Base-by-base conservation (phyloP, 2,329 filamentous ascomycete genomes). In the Ascochyta pisi region DNA sequence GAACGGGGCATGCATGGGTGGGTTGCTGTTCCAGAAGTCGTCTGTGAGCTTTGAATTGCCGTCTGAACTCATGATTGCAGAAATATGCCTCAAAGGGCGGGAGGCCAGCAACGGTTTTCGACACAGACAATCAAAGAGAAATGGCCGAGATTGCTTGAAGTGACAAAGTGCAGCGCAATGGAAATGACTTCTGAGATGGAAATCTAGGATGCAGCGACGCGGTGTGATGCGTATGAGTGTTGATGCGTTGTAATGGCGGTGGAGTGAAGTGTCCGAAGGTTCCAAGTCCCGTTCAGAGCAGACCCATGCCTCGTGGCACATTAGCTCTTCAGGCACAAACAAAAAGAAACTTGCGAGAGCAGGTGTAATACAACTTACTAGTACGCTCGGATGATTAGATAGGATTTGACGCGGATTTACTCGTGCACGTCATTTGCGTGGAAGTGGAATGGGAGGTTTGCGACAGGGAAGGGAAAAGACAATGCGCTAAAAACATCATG, bases 251-350 rank as follows among this genome's bases (percentile, higher is more conserved):
- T 58, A 64, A 66, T 57, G 55, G 64, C 57, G 59, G 67, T 65
- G 59, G 64, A 66, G 67, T 68, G 66, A 69, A 67, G 65, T 68
- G 66, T 67, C 62, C 65, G 64, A 71, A 64, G 62, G 61, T 62
- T 61, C 66, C 61, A 73, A 72, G 66, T 71, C 64, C 58, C 54
- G 42, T 58, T 64, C 62, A 67, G 53, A 70, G 58, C 60, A 64
- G 66, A 72, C 70, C 67, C 66, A 70, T 65, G 66, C 63, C 67
- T 72, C 61, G 71, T 71, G 66, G 63, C 68, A 73, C 68, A 62
- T 72, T 69, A 70, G 67, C 61, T 26, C 19, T 58, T 45, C 47
- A 54, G 49, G 50, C 57, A 46, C 34, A 57, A 52, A 52, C 61
- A 60, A 57, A 51, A 47, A 57, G 38, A 50, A 51, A 54, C 44